Conservation (phyloP, 257 asterid species). For the Cinchona pubescens region DNA sequence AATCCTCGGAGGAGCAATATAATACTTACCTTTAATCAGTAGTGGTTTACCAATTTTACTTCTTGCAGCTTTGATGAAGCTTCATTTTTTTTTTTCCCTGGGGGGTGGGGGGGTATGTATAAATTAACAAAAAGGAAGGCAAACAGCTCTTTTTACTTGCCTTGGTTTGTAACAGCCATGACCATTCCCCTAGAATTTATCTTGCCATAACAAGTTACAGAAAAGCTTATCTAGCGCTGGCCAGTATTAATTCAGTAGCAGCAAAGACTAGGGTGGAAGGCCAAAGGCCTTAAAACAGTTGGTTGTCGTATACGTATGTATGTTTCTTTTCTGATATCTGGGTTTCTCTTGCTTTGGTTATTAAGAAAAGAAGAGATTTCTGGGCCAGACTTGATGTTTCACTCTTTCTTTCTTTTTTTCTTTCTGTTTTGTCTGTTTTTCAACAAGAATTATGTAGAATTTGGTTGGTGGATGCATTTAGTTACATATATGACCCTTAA, state of each 20-base stretch:
- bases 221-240: not conserved
- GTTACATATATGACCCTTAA: not conserved
- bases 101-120: no score
- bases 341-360: not conserved
- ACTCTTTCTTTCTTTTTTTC: no score
- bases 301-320: not conserved
- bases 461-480: not conserved
- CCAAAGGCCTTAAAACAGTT: not conserved
- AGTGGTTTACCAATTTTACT: not conserved
- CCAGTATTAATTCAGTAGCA: not conserved
- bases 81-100: no score
- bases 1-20: not conserved
- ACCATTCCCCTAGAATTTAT: not conserved
- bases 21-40: not conserved
- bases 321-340: not conserved
- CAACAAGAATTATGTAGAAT: not conserved
- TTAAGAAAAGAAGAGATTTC: not conserved
- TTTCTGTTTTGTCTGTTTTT: not conserved
- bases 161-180: not conserved
- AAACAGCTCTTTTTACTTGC: not conserved
- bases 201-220: not conserved
- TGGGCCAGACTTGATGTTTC: not conserved
- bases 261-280: not conserved
- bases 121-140: not conserved
- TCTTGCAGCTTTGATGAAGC: not conserved